A percentile compares a stretch with the other conserved stretches of the same genome.
Conservation (phyloP, 805 yeast species). For the Yarrowia phangngaensis region DNA sequence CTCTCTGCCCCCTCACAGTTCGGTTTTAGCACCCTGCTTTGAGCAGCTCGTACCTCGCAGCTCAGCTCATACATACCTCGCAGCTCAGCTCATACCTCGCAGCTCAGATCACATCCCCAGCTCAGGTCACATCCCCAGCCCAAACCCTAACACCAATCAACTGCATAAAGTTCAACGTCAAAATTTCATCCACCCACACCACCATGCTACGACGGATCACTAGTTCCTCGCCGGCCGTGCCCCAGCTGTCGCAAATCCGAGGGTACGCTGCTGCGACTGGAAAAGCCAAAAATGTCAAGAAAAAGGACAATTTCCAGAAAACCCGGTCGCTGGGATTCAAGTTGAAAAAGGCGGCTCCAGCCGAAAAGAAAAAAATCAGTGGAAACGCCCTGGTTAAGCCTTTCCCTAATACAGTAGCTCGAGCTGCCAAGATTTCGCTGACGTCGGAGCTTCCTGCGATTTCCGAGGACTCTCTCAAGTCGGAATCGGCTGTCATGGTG, state of each 20-base stretch:
- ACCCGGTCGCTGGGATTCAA: constrained; percentile 18
- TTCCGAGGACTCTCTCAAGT: neutral
- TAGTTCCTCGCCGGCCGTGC: neutral
- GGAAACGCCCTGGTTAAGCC: constrained; percentile 12
- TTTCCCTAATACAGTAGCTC: neutral
- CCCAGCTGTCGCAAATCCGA: constrained; percentile 4
- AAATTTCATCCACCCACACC: neutral
- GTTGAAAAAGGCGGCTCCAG: constrained; percentile 19
- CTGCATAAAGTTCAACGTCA: too few relatives aligned
- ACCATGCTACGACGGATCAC: constrained; percentile 9
- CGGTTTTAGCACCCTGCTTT: too few relatives aligned
- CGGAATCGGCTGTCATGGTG: neutral
- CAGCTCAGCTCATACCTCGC: too few relatives aligned
- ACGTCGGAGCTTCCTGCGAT: neutral
- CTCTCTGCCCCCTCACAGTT: too few relatives aligned
- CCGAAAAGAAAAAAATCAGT: constrained; percentile 2
- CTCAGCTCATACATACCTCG: too few relatives aligned
- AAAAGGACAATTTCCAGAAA: neutral
- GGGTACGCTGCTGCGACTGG: constrained; percentile 9
- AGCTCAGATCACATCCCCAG: too few relatives aligned
- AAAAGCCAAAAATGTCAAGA: constrained; percentile 1
- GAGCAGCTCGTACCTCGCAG: too few relatives aligned
- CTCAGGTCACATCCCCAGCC: too few relatives aligned
- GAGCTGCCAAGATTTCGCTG: constrained; percentile 1
- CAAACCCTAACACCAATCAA: too few relatives aligned